Evolutionary conservation across 148 eudicot genomes (phyloP).

Genomic region (Amaranthus palmeri): DNA sequence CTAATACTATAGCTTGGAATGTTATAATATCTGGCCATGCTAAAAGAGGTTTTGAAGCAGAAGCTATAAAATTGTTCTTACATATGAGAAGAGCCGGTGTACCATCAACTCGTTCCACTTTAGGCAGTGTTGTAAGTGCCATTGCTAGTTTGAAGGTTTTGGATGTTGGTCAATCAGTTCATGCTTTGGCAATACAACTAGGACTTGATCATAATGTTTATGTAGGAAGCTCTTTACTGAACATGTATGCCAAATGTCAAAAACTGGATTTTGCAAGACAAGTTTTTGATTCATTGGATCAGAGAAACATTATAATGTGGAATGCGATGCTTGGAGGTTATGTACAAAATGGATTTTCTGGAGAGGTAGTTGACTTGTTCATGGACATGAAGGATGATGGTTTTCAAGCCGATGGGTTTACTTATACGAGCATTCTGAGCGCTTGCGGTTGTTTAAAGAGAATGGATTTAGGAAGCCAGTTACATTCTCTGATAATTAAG

Average conservation of each 20-base stretch:
- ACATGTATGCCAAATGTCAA: constrained; percentile 81
- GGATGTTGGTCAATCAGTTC: constrained; percentile 61
- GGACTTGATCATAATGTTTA: constrained; percentile 79
- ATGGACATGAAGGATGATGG: constrained; percentile 47
- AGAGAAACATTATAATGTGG: constrained; percentile 73
- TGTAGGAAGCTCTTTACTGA: constrained; percentile 81
- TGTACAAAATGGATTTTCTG: constrained; percentile 60
- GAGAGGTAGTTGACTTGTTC: constrained; percentile 59
- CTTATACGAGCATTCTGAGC: constrained; percentile 84
- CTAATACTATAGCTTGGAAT: constrained; percentile 73
- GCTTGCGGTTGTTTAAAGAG: constrained; percentile 67
- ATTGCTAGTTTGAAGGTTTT: constrained; percentile 53
- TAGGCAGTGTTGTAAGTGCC: constrained; percentile 87
- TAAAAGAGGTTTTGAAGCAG: constrained; percentile 48
- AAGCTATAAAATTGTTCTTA: constrained; percentile 51
- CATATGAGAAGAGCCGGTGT: constrained; percentile 56
- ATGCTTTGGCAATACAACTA: constrained; percentile 64
- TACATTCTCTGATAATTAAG: constrained; percentile 70
- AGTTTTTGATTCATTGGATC: constrained; percentile 51
- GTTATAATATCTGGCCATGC: constrained; percentile 79
- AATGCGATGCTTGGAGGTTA: constrained; percentile 90
- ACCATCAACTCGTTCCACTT: constrained; percentile 63
- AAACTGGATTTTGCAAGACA: constrained; percentile 50
- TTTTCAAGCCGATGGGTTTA: constrained; percentile 64
- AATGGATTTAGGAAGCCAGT: constrained; percentile 52